Percentiles rank a stretch among this genome's conserved stretches.
These are phyloP conservation scores for Penicillium sp. DNA, from an alignment of 2,329 filamentous ascomycete genomes.

Conservation along the genomic window DNA sequence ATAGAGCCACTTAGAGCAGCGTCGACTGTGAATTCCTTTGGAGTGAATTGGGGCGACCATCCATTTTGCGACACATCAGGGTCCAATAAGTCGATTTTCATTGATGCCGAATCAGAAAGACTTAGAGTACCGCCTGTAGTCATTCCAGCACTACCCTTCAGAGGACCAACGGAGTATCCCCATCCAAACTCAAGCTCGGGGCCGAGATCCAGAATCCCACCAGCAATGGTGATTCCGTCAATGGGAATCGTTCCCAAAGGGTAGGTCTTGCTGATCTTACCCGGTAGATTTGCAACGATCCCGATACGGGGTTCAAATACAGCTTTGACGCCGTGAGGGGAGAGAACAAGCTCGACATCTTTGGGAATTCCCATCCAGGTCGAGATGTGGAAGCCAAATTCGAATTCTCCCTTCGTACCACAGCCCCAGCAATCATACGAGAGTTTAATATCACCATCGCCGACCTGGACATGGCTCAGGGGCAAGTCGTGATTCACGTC, in stretches of 20 bases:
- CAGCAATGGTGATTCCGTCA: slow-evolving; percentile 24
- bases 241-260: slow-evolving; percentile 23
- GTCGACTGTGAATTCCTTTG: slow-evolving; percentile 11
- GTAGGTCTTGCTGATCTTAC: slow-evolving; percentile 14
- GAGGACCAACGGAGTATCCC: slow-evolving; percentile 20
- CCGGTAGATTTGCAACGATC: slow-evolving; percentile 24
- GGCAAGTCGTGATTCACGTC: slow-evolving; percentile 21
- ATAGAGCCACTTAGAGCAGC: neutral
- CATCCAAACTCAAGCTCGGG: slow-evolving; percentile 23
- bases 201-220: slow-evolving; percentile 23
- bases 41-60: slow-evolving; percentile 19
- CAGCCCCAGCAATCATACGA: slow-evolving; percentile 19
- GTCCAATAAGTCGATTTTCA: slow-evolving; percentile 20
- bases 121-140: slow-evolving; percentile 21
- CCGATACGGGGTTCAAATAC: slow-evolving; percentile 21
- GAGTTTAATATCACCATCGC: slow-evolving; percentile 8
- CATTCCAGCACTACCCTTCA: slow-evolving; percentile 26
- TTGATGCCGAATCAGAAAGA: slow-evolving; percentile 22
- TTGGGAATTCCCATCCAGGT: slow-evolving; percentile 16
- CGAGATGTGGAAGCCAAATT: slow-evolving; percentile 26
- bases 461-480: slow-evolving; percentile 13
- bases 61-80: slow-evolving; percentile 18
- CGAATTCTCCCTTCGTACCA: slow-evolving; percentile 25
- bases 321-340: slow-evolving; percentile 22
- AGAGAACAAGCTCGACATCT: slow-evolving; percentile 16